Percentiles rank a stretch among this genome's conserved stretches.
Conservation (phyloP, 495 filamentous ascomycete genomes). For the Penicillium argentinense region DNA sequence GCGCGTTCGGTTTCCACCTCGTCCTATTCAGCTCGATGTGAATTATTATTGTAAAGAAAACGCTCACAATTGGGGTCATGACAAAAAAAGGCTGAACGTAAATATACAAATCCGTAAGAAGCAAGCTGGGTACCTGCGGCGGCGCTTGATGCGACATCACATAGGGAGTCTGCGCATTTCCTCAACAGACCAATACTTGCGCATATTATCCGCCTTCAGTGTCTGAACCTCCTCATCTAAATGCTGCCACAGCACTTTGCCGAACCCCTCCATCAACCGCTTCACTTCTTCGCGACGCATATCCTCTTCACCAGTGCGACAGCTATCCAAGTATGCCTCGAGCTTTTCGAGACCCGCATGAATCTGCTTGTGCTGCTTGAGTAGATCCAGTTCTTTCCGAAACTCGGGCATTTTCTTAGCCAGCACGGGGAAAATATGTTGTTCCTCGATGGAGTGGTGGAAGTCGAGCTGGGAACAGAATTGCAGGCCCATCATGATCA, state of each 20-base stretch:
- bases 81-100: too few species aligned
- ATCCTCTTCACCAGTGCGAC: constrained; percentile 63
- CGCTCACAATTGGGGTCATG: too few species aligned
- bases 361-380: constrained; percentile 79
- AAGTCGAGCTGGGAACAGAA: constrained; percentile 68
- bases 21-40: too few species aligned
- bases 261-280: constrained; percentile 64
- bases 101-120: too few species aligned
- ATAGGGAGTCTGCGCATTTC: constrained; percentile 76
- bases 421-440: constrained; percentile 76
- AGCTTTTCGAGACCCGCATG: constrained; percentile 77
- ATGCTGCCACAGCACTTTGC: constrained; percentile 70
- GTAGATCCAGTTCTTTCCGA: constrained; percentile 58
- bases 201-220: constrained; percentile 81
- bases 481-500: constrained; percentile 61
- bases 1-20: too few species aligned
- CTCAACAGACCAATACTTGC: constrained; percentile 73
- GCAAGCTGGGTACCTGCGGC: too few species aligned
- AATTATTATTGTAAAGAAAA: too few species aligned
- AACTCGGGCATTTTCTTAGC: constrained; percentile 83
- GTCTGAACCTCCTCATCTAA: constrained; percentile 71
- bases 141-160: constrained; percentile 35
- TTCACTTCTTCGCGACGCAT: constrained; percentile 67
- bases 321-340: constrained; percentile 64
- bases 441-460: constrained; percentile 86